A percentile compares a stretch with the other conserved stretches of the same genome.
Conservation (phyloP, 129 eudicot species). For the Heracleum sosnowskyi region DNA sequence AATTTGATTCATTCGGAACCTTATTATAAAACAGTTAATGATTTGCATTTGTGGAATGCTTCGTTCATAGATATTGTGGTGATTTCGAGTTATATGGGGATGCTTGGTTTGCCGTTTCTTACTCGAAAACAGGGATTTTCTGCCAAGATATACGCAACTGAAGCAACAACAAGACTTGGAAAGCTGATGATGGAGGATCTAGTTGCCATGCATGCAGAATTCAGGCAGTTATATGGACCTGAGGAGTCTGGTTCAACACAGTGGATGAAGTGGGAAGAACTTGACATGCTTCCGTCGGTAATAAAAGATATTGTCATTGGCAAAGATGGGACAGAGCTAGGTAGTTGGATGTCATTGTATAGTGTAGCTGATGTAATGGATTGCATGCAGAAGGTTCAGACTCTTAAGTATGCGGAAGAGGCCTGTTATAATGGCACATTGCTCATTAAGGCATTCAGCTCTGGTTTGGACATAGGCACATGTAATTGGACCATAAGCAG, state of each 20-base stretch:
- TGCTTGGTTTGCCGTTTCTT: slow-evolving; percentile 88
- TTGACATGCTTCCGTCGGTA: slow-evolving; percentile 59
- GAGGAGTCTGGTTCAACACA: slow-evolving; percentile 36
- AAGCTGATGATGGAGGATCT: slow-evolving; percentile 90
- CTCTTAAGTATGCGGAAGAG: slow-evolving; percentile 76
- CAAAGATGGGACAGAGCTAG: too few species aligned
- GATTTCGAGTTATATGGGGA: slow-evolving; percentile 79
- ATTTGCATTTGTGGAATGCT: slow-evolving; percentile 51
- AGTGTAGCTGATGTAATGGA: slow-evolving; percentile 85
- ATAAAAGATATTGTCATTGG: slow-evolving; percentile 56
- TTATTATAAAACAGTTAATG: slow-evolving; percentile 44
- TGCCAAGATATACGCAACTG: slow-evolving; percentile 93
- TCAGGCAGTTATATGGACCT: slow-evolving; percentile 72
- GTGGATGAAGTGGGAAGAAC: slow-evolving; percentile 69
- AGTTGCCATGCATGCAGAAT: slow-evolving; percentile 74
- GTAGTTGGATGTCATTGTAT: slow-evolving; percentile 11
- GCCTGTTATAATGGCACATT: slow-evolving; percentile 69
- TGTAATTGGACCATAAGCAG: slow-evolving; percentile 45
- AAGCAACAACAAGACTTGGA: slow-evolving; percentile 62
- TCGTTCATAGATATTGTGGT: slow-evolving; percentile 63
- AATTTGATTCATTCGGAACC: slow-evolving; percentile 54
- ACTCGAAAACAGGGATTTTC: slow-evolving; percentile 58
- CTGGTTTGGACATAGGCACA: too few species aligned
- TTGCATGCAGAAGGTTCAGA: slow-evolving; percentile 55
- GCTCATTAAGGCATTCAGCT: slow-evolving; percentile 59